These are phyloP conservation scores for Umbilicus rupestris DNA, from an alignment of 164 flowering plant genomes.

Conservation along the genomic window DNA sequence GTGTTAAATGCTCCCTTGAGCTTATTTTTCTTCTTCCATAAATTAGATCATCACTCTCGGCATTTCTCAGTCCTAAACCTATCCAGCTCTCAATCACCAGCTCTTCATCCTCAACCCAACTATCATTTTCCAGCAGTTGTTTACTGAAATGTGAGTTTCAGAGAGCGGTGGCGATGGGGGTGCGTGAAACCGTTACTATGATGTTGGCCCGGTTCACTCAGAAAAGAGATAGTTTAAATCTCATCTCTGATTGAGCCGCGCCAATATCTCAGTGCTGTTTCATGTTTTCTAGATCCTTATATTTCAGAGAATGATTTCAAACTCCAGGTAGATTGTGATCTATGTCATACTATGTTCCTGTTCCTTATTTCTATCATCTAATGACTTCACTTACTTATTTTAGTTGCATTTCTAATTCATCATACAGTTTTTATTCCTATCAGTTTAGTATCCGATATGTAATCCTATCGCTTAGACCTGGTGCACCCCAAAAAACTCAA, in stretches of 20 bases:
- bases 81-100: constrained; percentile 2
- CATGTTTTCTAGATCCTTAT: not conserved
- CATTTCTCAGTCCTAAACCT: not conserved
- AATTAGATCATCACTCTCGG: not conserved
- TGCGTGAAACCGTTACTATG: constrained; percentile 1
- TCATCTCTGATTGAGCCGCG: constrained; percentile 10
- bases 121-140: constrained; percentile 1
- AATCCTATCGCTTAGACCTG: not conserved
- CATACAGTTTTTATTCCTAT: not conserved
- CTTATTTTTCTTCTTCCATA: constrained; percentile 1
- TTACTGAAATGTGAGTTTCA: not conserved
- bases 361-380: not conserved
- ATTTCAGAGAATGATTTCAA: not conserved
- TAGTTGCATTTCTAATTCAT: not conserved
- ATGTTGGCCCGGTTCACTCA: constrained; percentile 6
- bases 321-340: constrained; percentile 1
- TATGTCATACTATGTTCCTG: not conserved
- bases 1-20: constrained; percentile 5
- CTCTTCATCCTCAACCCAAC: not conserved
- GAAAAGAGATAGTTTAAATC: not conserved
- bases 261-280: constrained; percentile 5
- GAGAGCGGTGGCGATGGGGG: not conserved
- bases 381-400: not conserved
- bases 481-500: not conserved
- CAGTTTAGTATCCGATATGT: not conserved